Conservation (phyloP, 495 filamentous ascomycete genomes). For the Trichoderma erinaceum region DNA sequence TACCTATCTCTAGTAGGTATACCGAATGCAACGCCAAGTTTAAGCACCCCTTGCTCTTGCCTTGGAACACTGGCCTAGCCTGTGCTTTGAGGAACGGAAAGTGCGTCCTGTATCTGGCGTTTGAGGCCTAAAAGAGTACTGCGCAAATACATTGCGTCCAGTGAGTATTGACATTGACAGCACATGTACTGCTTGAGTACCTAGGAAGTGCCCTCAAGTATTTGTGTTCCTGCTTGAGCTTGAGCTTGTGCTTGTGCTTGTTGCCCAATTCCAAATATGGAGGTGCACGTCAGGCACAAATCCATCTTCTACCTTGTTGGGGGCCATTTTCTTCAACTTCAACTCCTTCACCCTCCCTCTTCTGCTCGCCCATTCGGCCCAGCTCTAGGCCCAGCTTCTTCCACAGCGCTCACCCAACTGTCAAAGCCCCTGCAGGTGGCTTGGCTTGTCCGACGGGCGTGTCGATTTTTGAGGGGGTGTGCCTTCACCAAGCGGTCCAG, state of each 20-base stretch:
- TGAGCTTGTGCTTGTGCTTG: no score
- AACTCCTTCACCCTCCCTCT: neutral
- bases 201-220: no score
- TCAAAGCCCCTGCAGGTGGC: slow-evolving; percentile 3
- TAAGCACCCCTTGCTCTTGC: neutral
- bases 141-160: no score
- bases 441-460: slow-evolving; percentile 1
- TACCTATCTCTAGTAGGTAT: neutral
- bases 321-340: neutral
- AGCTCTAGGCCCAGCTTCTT: neutral
- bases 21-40: neutral
- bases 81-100: no score
- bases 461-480: neutral
- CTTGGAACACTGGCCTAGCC: neutral
- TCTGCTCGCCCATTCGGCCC: neutral
- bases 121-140: no score
- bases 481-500: neutral
- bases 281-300: no score
- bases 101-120: no score
- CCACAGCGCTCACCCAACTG: neutral
- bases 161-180: no score
- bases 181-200: no score
- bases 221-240: no score
- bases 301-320: neutral
- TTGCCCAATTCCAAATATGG: no score